Evolutionary conservation across 768 basidiomycete genomes (phyloP), one percentile per base, ranked within the genome.

Genomic region (Pisolithus microcarpus): DNA sequence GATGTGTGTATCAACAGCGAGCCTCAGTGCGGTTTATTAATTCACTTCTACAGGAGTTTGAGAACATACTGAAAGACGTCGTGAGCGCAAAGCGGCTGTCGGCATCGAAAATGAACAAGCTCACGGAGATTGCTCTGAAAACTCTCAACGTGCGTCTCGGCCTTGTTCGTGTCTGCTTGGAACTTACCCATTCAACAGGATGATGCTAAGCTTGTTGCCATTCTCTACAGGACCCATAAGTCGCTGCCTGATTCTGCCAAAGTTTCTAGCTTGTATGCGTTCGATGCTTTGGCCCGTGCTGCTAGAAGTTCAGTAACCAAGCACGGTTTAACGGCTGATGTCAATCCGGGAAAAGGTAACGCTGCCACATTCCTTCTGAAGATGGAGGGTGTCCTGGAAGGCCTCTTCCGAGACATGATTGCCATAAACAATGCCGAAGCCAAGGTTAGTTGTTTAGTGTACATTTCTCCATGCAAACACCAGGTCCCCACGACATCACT

Each of bases 281-380:
- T 99, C 64, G 94, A 99, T 70, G 89, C 94, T 18, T 76, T 99
- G 54, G 80, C 91, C 39, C 84, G 95, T 52, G 92, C 85, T 16
- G 91, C 91, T 18, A 77, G 82, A 52, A 73, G 74, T 52, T 75
- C 82, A 43, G 81, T 75, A 42, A 81, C 72, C 60, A 93, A 92
- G 65, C 77, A 79, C 48, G 73, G 75, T 47, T 63, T 81, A 24
- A 72, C 77, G 56, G 79, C 75, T 56, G 81, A 85, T 59, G 58
- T 75, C 45, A 76, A 75, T 51, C 70, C 78, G 37, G 69, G 67
- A 47, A 77, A 76, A 54, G 86, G 87, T 56, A 88, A 87, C 60
- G 77, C 77, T 57, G 87, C 87, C 7, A 86, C 85, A 2, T 95
- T 98, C 68, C 71, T 97, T 46, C 75, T 81, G 61, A 96, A 95